A percentile compares a stretch with the other conserved stretches of the same genome.
Conservation (phyloP, 345 rosid genomes). For the Lumnitzera racemosa region DNA sequence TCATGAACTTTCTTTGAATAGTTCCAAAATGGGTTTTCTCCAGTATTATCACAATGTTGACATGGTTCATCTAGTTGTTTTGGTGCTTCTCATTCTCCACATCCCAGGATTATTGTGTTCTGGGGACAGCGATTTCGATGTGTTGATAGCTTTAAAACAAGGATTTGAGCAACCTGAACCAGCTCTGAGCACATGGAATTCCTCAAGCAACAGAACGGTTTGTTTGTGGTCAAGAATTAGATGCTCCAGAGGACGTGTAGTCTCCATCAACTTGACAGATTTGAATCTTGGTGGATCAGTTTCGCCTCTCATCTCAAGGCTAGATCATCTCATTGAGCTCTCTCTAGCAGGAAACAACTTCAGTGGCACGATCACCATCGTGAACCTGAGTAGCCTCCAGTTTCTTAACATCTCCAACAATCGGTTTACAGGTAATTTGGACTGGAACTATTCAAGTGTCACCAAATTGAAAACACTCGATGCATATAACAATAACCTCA, state of each 20-base stretch:
- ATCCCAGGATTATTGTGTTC: slow-evolving; percentile 5
- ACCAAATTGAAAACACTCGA: slow-evolving; percentile 36
- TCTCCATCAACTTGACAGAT: slow-evolving; percentile 7
- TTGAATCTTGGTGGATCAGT: slow-evolving; percentile 12
- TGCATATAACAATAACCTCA: slow-evolving; percentile 49
- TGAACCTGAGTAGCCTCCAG: slow-evolving; percentile 30
- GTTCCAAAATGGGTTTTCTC: too few species aligned
- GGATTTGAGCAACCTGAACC: slow-evolving; percentile 6
- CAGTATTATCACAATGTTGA: too few species aligned
- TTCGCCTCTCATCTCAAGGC: slow-evolving; percentile 8
- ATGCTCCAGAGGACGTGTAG: slow-evolving; percentile 11
- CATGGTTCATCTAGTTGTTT: not conserved
- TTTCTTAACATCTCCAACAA: slow-evolving; percentile 52
- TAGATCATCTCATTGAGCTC: slow-evolving; percentile 8
- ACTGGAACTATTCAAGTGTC: slow-evolving; percentile 40
- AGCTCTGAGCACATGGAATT: slow-evolving; percentile 8
- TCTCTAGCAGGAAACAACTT: slow-evolving; percentile 25
- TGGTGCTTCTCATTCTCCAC: not conserved
- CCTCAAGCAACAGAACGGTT: not conserved
- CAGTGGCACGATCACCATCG: slow-evolving; percentile 30
- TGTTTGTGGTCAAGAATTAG: slow-evolving; percentile 13
- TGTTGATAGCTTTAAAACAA: slow-evolving; percentile 10
- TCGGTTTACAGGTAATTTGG: slow-evolving; percentile 35
- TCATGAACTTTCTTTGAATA: too few species aligned
- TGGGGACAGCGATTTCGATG: slow-evolving; percentile 4